phyloP scores from a whole-genome alignment of 331 rosid species.

The Pyrus hybrid region DNA sequence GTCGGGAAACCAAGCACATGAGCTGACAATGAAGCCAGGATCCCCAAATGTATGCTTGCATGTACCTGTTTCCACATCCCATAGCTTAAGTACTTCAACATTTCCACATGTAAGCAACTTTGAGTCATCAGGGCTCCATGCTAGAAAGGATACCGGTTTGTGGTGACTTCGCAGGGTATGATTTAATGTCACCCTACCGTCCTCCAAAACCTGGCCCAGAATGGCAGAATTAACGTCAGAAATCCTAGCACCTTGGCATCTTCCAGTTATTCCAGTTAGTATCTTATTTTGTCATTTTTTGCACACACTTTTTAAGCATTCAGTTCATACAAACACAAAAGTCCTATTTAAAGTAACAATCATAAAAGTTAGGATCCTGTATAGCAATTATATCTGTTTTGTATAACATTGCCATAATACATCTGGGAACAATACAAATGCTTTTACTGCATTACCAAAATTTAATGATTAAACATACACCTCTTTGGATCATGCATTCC shows the following conservation, averaged over 20 bases:
- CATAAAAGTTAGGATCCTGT: background rate
- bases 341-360: background rate
- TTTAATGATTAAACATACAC: background rate
- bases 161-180: slow-evolving; percentile 63
- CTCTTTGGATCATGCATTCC: background rate
- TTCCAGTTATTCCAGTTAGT: background rate
- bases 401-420: background rate
- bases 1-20: slow-evolving; percentile 94
- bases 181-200: slow-evolving; percentile 45
- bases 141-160: slow-evolving; percentile 65
- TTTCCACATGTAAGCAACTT: slow-evolving; percentile 80
- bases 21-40: slow-evolving; percentile 66
- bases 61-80: slow-evolving; percentile 86
- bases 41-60: slow-evolving; percentile 75
- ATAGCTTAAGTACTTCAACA: slow-evolving; percentile 69
- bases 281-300: background rate
- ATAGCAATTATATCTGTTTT: background rate
- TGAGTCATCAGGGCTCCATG: slow-evolving; percentile 90
- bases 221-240: slow-evolving; percentile 10
- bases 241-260: background rate
- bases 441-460: background rate
- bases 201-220: slow-evolving; percentile 53
- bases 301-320: background rate
- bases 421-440: background rate
- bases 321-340: background rate